Conservation (phyloP, 176 grass and related monocot species). For the Elaeis guineensis region DNA sequence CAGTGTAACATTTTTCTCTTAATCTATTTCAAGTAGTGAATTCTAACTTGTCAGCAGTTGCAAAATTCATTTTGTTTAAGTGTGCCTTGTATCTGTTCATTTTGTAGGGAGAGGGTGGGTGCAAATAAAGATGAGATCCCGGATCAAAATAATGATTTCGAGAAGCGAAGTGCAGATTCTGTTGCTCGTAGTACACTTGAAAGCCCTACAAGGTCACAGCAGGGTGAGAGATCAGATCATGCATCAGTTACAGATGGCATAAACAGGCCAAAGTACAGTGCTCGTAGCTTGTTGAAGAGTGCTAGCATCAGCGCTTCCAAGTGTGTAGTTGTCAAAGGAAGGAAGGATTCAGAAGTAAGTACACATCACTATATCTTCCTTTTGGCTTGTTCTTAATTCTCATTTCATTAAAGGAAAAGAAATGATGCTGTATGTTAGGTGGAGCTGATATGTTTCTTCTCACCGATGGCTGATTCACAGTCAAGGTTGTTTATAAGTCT, state of each 20-base stretch:
- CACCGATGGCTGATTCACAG: no score
- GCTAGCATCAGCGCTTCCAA: conserved; percentile 83
- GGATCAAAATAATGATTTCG: conserved; percentile 23
- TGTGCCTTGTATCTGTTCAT: not conserved
- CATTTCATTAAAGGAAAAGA: not conserved
- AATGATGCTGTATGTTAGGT: not conserved
- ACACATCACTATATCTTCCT: not conserved
- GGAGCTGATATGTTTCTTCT: no score
- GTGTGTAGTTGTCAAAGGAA: conserved; percentile 56
- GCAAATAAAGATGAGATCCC: conserved; percentile 40
- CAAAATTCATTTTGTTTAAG: no score
- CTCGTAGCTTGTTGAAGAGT: conserved; percentile 73
- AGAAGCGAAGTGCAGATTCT: conserved; percentile 43
- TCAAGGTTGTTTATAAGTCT: no score
- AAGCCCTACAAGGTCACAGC: conserved; percentile 35
- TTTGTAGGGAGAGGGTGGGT: conserved; percentile 60
- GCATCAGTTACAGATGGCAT: conserved; percentile 54
- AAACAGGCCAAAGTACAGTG: conserved; percentile 41
- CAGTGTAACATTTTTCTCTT: no score
- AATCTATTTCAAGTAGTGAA: no score
- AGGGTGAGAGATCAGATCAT: conserved; percentile 31
- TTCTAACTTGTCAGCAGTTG: no score
- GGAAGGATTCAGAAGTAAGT: conserved; percentile 61
- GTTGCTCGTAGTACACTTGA: conserved; percentile 7
- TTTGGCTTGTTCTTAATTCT: not conserved